Evolutionary conservation across 2,329 filamentous ascomycete species (phyloP), one percentile per base, ranked within the genome.

Genomic region (Stachybotrys chartarum): DNA sequence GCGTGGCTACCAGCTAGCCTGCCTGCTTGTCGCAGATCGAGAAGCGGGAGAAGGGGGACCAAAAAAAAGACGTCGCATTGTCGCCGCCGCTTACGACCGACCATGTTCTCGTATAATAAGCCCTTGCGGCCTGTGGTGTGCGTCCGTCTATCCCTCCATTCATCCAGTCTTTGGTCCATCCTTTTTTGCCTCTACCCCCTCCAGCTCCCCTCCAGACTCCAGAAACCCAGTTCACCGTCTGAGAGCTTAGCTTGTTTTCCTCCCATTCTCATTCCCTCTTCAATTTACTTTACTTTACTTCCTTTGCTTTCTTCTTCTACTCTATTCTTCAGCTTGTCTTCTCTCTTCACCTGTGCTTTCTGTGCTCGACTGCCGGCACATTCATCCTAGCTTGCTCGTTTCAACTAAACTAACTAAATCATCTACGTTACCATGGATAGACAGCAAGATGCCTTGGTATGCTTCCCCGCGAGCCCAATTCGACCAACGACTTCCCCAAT

Each of bases 91-190:
- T 24, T 24, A 24, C 24, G 24, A 30, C 47, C 44, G 61, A 59
- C 55, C 60, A 70, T 70, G 67, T 72, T 69, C 59, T 65, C 64
- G 46, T 70, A 69, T 61, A 68, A 71, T 54, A 71, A 72, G 56
- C 66, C 68, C 60, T 70, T 73, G 57, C 68, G 63, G 64, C 63
- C 65, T 61, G 67, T 73, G 68, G 68, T 72, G 71, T 73, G 62
- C 67, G 71, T 65, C 35, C 35, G 5, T 10, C 24, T 24, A 24
- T 24, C 24, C 24, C 24, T 24, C 24, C 24, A 24, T 24, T 24
- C 24, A 24, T 24, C 24, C 24, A 42, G 8, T 42, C 14, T 42
- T 42, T 42, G 8, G 35, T 42, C 14, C 3, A 42, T 42, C 14
- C 14, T 14, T 42, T 42, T 14, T 42, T 42, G 35, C 35, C 35